A percentile compares a stretch with the other conserved stretches of the same genome.
Evolutionary conservation across 2,329 filamentous ascomycete species (phyloP).

Genomic region (Didymella keratinophila): DNA sequence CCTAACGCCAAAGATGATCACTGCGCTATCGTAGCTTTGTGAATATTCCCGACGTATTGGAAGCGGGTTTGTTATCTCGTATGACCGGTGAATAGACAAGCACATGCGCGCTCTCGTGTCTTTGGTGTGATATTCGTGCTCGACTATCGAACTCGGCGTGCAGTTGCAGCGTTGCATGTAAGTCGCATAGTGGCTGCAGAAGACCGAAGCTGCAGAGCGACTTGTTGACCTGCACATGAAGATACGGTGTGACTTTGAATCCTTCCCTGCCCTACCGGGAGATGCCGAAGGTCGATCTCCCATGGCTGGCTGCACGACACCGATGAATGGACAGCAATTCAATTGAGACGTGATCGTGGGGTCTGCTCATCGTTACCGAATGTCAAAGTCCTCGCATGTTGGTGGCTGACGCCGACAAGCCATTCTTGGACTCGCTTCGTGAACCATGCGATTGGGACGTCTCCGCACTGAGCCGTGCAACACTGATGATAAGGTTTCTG

Average conservation of each 20-base stretch:
- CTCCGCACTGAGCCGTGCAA: neutral
- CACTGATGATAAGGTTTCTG: neutral
- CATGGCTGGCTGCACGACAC: slow-evolving; percentile 4
- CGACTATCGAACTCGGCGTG: neutral
- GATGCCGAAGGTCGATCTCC: neutral
- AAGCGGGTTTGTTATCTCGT: neutral
- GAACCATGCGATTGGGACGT: neutral
- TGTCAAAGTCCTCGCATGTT: neutral
- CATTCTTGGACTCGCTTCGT: slow-evolving; percentile 2
- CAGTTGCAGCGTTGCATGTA: neutral
- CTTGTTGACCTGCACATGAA: neutral
- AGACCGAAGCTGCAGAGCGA: neutral
- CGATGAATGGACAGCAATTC: neutral
- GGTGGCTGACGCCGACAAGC: slow-evolving; percentile 4
- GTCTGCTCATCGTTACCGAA: neutral
- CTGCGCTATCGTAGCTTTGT: neutral
- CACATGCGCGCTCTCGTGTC: neutral
- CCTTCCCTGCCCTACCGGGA: neutral
- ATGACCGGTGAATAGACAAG: neutral
- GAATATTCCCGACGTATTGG: neutral
- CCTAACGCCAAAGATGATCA: neutral
- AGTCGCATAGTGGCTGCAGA: neutral
- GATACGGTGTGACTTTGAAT: neutral
- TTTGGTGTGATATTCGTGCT: neutral
- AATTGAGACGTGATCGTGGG: neutral